Percentiles rank a stretch among this genome's conserved stretches.
These are phyloP conservation scores for Microbotryum silenes-acaulis DNA, from an alignment of 1,284 basidiomycete genomes.

Conservation along the genomic window DNA sequence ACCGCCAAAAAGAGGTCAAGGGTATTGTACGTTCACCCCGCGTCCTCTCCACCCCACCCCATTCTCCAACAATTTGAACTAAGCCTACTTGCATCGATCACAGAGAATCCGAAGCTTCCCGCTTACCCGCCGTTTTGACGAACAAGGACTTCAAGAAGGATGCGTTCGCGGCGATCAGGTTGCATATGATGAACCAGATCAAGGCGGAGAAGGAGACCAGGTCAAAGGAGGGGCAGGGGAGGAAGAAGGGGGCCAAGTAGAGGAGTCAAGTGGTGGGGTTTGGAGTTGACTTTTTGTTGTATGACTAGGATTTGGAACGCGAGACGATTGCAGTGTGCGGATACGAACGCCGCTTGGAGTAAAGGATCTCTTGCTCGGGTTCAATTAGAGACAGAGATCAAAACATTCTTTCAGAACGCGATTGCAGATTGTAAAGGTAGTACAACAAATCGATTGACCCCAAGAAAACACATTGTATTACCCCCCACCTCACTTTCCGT, in stretches of 20 bases:
- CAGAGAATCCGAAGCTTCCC: slow-evolving; percentile 59
- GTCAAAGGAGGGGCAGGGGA: neutral
- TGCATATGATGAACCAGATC: slow-evolving; percentile 69
- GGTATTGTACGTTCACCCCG: slow-evolving; percentile 52
- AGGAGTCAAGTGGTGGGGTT: too few species aligned
- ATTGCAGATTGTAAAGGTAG: too few species aligned
- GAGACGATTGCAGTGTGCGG: too few species aligned
- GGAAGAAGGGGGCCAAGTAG: too few species aligned
- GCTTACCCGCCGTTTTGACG: slow-evolving; percentile 62
- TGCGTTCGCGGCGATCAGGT: slow-evolving; percentile 69
- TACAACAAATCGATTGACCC: neutral
- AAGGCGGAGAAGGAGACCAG: slow-evolving; percentile 37
- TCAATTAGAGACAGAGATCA: too few species aligned
- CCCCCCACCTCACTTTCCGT: neutral
- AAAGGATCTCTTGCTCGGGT: too few species aligned
- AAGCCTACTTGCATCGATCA: slow-evolving; percentile 11
- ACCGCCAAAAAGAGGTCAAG: slow-evolving; percentile 59
- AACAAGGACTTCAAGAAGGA: slow-evolving; percentile 59
- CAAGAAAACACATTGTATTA: too few species aligned
- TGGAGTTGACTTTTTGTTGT: too few species aligned
- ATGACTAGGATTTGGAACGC: too few species aligned
- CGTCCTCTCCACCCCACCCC: neutral
- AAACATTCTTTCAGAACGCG: too few species aligned
- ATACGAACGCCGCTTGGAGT: too few species aligned
- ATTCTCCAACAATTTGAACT: neutral